These are phyloP conservation scores for Aspergillus eucalypticola DNA, from an alignment of 2,329 filamentous ascomycete species.

Conservation along the genomic window DNA sequence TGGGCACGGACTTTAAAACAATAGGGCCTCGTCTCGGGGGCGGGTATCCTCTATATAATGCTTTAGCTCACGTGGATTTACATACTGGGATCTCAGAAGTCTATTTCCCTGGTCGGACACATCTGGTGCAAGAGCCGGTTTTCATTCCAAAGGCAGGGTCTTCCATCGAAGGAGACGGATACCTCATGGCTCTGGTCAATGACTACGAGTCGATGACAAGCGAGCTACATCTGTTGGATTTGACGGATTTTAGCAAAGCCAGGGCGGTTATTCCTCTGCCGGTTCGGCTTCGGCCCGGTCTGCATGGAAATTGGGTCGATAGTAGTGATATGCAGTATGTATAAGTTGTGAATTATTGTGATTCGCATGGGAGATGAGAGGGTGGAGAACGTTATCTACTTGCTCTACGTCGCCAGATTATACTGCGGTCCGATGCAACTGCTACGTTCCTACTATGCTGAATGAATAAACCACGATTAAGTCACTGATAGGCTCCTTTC, in stretches of 20 bases:
- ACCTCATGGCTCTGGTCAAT: slow-evolving; percentile 24
- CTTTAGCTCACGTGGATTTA: slow-evolving; percentile 48
- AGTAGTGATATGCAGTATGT: neutral
- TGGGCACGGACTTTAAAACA: slow-evolving; percentile 32
- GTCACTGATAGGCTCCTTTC: too few relatives aligned
- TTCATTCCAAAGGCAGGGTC: slow-evolving; percentile 23
- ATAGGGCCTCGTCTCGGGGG: slow-evolving; percentile 34
- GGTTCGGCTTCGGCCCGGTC: slow-evolving; percentile 18
- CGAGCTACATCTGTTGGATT: slow-evolving; percentile 26
- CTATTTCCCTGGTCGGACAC: slow-evolving; percentile 49
- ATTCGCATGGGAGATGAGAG: neutral
- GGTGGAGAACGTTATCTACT: too few relatives aligned
- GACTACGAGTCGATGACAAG: slow-evolving; percentile 25
- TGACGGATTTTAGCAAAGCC: slow-evolving; percentile 10
- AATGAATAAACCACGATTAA: too few relatives aligned
- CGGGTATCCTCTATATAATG: slow-evolving; percentile 46
- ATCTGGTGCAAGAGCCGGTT: slow-evolving; percentile 28
- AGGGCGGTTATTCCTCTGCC: slow-evolving; percentile 20
- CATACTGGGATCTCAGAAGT: slow-evolving; percentile 40
- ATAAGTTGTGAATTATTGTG: neutral
- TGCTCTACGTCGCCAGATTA: too few relatives aligned
- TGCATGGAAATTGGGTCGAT: slow-evolving; percentile 28
- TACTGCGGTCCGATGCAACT: too few relatives aligned
- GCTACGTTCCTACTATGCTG: too few relatives aligned
- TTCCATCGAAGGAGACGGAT: slow-evolving; percentile 24